Base-by-base conservation (phyloP, 257 asterid genomes). In the Verbena officinalis region DNA sequence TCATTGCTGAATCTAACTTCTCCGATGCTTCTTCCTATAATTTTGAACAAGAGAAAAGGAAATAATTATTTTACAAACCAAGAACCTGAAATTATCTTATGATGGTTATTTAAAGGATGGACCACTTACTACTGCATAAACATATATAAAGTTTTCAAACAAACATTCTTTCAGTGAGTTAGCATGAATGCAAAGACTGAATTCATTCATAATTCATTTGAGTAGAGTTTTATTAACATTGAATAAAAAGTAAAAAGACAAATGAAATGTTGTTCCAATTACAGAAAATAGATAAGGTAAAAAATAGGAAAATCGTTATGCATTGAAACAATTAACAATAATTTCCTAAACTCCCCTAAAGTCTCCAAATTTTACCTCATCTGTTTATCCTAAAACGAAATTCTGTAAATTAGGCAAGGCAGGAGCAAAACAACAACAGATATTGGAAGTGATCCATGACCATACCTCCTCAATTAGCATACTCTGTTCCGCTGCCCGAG, bases 21-120 rank as follows among this genome's bases (percentile, higher is more conserved):
- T 73, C 74, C 59, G 75, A 38, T 55, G 77, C 80, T 72, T 79
- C 95, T 75, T 81, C 95, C 99, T 90, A 65, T 45, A 74, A 66
- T 73, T 58, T 62, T 9, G 59, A 63, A 66, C 67, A 74, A 57
- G 52, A 64, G 12, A 51, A 21, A 36, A 79, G 53, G 61, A 71
- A 57, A 36, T 13, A 11, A 27, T 64, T 59, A 63, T 30, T 43
- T n/a, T 7, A 53, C 38, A 70, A 23, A 68, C 62, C 70, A 21
- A 63, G 31, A 59, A 49, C 46, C 64, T 40, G 42, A 45, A 43
- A 57, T 60, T 34, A 49, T 59, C 55, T 33, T 8, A 7, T 51
- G 42, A 62, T 7, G 38, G 21, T 10, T 33, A 43, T 33, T n/a
- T 51, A 66, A n/a, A 59, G 34, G 7, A n/a, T n/a, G n/a, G n/a